Base-by-base conservation (phyloP, 2,329 filamentous ascomycete species). In the Diaporthe helianthi region DNA sequence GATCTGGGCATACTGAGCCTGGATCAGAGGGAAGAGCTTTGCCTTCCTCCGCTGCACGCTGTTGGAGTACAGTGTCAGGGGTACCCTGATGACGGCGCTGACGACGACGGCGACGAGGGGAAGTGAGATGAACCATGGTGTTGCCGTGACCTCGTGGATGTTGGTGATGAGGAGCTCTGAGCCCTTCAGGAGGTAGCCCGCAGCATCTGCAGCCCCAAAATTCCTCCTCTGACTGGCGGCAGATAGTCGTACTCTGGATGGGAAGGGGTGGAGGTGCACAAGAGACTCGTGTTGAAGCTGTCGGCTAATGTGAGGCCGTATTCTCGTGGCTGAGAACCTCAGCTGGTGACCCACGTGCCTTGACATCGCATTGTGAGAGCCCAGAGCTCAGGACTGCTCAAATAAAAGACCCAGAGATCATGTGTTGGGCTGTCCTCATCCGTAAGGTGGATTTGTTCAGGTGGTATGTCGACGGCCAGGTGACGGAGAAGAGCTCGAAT, bases 71-170 rank as follows among this genome's bases (percentile, higher is more conserved):
- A 81, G 72, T 44, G 79, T 80, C 8, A 84, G 77, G 7, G 87
- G 87, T 5, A 87, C 75, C 17, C 86, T 81, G 69, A 84, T 74
- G 58, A 81, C 68, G 47, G 82, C 73, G 75, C 81, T 84, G 74
- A 87, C 76, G 54, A 78, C 75, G 2, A 87, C 71, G 8, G 85
- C 84, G 17, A 85, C 77, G n/a, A 85, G 78, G 5, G 87, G 86
- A 55, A 89, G 85, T 33, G 82, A 80, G 38, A 87, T 72, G 72
- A 80, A 87, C 87, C 87, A 89, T 1, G 86, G 85, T 1, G 84
- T 75, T 46, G 82, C 81, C 29, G 80, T 79, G 58, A 74, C 49
- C 29, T 70, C 68, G 74, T 89, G 86, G 12, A 84, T 65, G 54
- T 77, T 77, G 44, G 80, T 75, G 61, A 89, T 80, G 70, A 80